Conservation (phyloP, 768 basidiomycete genomes). For the Kwoniella mangroviensis region DNA sequence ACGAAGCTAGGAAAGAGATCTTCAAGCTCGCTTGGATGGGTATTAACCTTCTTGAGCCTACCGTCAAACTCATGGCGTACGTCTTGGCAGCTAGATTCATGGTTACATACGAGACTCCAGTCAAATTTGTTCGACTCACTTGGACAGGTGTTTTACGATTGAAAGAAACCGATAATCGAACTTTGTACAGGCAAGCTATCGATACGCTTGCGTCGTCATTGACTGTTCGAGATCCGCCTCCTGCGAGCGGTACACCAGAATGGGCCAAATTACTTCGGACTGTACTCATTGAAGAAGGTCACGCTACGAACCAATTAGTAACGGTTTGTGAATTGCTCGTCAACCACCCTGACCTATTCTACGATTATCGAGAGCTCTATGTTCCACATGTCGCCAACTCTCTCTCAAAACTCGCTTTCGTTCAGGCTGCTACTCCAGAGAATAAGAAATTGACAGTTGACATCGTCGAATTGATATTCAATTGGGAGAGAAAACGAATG, state of each 20-base stretch:
- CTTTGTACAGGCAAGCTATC: constrained; percentile 80
- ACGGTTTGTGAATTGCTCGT: constrained; percentile 90
- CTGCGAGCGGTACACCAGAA: constrained; percentile 60
- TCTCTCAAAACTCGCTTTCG: constrained; percentile 83
- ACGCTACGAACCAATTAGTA: constrained; percentile 67
- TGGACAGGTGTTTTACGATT: constrained; percentile 88
- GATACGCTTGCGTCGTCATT: constrained; percentile 84
- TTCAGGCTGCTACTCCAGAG: constrained; percentile 70
- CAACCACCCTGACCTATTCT: constrained; percentile 88
- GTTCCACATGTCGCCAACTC: constrained; percentile 91
- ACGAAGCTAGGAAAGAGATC: constrained; percentile 83
- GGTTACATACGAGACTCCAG: constrained; percentile 81
- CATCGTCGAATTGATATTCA: constrained; percentile 85
- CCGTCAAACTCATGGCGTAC: constrained; percentile 91
- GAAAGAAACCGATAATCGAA: constrained; percentile 76
- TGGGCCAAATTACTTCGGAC: constrained; percentile 89
- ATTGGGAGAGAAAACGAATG: constrained; percentile 72
- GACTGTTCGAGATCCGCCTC: constrained; percentile 63
- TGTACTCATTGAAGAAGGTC: constrained; percentile 85
- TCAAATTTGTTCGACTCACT: constrained; percentile 85
- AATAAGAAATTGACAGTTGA: constrained; percentile 87
- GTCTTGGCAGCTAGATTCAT: constrained; percentile 91
- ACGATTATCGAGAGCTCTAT: constrained; percentile 87
- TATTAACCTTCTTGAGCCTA: constrained; percentile 79
- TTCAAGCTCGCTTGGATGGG: constrained; percentile 92